Evolutionary conservation across 225 moss, liverwort and hornwort species (phyloP).

Genomic region (Rhytidiadelphus loreus): DNA sequence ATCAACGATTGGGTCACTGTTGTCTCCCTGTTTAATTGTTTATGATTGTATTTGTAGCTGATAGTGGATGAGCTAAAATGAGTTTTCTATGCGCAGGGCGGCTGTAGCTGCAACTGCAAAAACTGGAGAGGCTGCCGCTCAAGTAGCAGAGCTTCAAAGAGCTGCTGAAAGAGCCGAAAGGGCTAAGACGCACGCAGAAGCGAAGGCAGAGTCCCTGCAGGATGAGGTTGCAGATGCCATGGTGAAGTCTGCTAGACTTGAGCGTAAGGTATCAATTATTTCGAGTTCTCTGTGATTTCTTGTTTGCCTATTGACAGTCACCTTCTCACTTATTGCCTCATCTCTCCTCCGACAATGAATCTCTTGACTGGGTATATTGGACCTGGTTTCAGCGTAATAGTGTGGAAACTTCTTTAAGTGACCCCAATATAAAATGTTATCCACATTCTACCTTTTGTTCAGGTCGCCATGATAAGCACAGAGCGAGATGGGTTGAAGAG

Average conservation of each 20-base stretch:
- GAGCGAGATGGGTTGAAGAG: constrained; percentile 81
- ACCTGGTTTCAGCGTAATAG: background rate
- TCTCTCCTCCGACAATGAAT: background rate
- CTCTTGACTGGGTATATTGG: background rate
- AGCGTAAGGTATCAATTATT: constrained; percentile 60
- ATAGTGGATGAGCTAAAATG: background rate
- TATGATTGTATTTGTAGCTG: background rate
- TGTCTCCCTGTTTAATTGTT: background rate
- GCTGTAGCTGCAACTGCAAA: constrained; percentile 54
- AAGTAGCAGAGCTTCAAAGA: constrained; percentile 57
- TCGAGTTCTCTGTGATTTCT: background rate
- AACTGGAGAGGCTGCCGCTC: constrained; percentile 51
- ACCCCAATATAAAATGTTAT: background rate
- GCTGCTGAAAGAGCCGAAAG: constrained; percentile 51
- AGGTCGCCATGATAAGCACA: constrained; percentile 54
- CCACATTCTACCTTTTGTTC: background rate
- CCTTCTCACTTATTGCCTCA: background rate
- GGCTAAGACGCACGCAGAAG: constrained; percentile 52
- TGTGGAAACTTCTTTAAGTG: background rate
- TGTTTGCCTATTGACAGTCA: background rate
- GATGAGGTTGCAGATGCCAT: constrained; percentile 60
- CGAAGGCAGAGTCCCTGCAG: constrained; percentile 35
- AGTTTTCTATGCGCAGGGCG: constrained; percentile 28
- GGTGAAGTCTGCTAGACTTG: constrained; percentile 55
- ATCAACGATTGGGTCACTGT: background rate